These are phyloP conservation scores for Paecilomyces niveus DNA, from an alignment of 2,329 filamentous ascomycete species.

Conservation along the genomic window DNA sequence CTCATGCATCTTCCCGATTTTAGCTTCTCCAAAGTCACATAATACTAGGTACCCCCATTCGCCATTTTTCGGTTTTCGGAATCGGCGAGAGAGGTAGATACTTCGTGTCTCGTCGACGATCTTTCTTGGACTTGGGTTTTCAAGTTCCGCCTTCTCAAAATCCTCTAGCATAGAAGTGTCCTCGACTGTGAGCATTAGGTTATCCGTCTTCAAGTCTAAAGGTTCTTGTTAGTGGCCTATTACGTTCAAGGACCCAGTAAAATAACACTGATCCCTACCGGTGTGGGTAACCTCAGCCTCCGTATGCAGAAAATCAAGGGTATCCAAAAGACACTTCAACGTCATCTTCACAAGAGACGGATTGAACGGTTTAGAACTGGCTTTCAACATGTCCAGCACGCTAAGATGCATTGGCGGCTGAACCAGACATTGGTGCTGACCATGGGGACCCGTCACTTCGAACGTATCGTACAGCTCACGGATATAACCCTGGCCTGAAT, in stretches of 20 bases:
- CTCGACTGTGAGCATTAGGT: conserved; percentile 31
- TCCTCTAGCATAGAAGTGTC: conserved; percentile 19
- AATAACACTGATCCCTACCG: conserved; percentile 12
- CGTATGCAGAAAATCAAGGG: conserved; percentile 29
- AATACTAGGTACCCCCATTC: conserved; percentile 21
- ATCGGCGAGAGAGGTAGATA: conserved; percentile 22
- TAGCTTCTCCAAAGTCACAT: conserved; percentile 29
- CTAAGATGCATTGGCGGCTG: not conserved
- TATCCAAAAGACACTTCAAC: conserved; percentile 21
- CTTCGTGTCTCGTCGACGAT: conserved; percentile 15
- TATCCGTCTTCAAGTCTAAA: conserved; percentile 35
- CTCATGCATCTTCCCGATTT: conserved; percentile 19
- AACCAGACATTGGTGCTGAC: not conserved
- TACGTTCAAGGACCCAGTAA: not conserved
- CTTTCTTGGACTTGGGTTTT: conserved; percentile 22
- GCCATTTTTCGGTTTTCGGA: conserved; percentile 13
- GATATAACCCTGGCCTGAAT: not conserved
- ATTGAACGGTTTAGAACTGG: conserved; percentile 18
- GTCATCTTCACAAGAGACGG: conserved; percentile 22
- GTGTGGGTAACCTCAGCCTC: conserved; percentile 26
- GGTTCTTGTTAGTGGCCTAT: conserved; percentile 2
- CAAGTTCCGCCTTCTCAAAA: conserved; percentile 18
- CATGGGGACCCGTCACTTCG: not conserved
- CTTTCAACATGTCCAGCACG: conserved; percentile 22
- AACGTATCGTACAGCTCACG: conserved; percentile 2